Base-by-base conservation (phyloP, 2,329 filamentous ascomycete species). In the Aspergillus sp. region DNA sequence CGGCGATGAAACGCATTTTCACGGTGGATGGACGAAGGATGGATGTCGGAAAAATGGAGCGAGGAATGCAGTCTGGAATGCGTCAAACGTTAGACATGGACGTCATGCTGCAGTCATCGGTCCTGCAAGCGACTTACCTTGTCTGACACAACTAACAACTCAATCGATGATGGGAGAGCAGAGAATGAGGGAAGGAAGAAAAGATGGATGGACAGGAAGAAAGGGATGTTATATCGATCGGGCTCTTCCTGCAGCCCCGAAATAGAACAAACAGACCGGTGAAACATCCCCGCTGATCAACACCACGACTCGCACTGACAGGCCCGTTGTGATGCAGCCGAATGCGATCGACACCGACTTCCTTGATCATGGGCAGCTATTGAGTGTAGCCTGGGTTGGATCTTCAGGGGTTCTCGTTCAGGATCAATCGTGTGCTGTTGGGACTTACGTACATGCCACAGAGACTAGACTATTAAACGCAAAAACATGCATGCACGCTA, bases 1-100 rank as follows among this genome's bases (percentile, higher is more conserved):
- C 34, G 14, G 52, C 29, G 45, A 59, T 20, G 50, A 58, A 53
- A 34, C 51, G 57, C 55, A 59, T 59, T 14, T 43, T 50, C 47
- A 21, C 5, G 21, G 3, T 43, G 17, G 25, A 34, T 5, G 3
- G 20, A 41, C 31, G 11, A 19, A 13, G 38, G 32, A 41, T 21
- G 47, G 29, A 7, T 16, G 34, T 9, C 25, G n/a, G 13, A 16
- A 17, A 43, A 43, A 4, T 5, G 34, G 11, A 29, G 25, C 2
- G 9, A 29, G 25, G 25, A 25, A 25, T 25, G 23, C 7, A 43
- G 41, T 20, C 41, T 10, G 41, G 41, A 23, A 20, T 14, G n/a
- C 10, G 20, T n/a, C n/a, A n/a, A n/a, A n/a, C n/a, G n/a, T n/a
- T n/a, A n/a, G n/a, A n/a, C n/a, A n/a, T n/a, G n/a, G 19, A 14